phyloP scores from a whole-genome alignment of 2,329 filamentous ascomycete genomes.

The Daldinia sp. region DNA sequence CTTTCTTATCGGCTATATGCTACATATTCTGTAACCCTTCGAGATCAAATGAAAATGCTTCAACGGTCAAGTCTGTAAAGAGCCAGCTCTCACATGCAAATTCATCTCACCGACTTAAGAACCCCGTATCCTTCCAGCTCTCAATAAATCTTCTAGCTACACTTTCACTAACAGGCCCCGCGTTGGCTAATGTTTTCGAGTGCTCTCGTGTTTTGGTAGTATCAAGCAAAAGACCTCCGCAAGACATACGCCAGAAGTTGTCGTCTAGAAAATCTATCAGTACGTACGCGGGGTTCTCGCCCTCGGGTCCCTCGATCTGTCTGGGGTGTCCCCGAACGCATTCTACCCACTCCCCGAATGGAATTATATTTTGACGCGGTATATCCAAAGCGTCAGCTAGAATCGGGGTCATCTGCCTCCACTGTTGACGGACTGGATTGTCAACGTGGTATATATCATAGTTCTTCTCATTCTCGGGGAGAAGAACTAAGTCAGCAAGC shows the following conservation, averaged over 20 bases:
- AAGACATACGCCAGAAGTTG: constrained; percentile 45
- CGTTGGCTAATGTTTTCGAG: constrained; percentile 35
- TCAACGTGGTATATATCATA: constrained; percentile 45
- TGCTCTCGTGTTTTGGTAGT: constrained; percentile 40
- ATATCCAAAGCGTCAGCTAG: constrained; percentile 40
- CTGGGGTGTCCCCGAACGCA: constrained; percentile 37
- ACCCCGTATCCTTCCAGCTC: constrained; percentile 41
- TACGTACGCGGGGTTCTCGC: constrained; percentile 42
- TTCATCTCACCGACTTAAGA: constrained; percentile 28
- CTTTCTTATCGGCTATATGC: not conserved
- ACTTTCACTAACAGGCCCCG: constrained; percentile 36
- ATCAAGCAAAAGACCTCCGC: constrained; percentile 44
- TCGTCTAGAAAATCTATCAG: constrained; percentile 45
- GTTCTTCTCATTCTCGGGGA: constrained; percentile 11
- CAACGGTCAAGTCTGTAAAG: not conserved
- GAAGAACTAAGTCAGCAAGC: constrained; percentile 41
- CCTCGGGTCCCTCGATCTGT: constrained; percentile 23
- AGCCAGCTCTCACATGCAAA: not conserved
- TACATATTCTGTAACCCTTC: no score
- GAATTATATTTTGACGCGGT: constrained; percentile 30
- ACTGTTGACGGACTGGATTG: constrained; percentile 45
- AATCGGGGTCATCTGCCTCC: constrained; percentile 38
- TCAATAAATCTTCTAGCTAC: constrained; percentile 36
- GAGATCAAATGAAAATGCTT: constrained; percentile 15
- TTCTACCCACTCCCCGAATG: constrained; percentile 44